Evolutionary conservation across 2,329 filamentous ascomycete genomes (phyloP).

Genomic region (Sporothrix inflata): DNA sequence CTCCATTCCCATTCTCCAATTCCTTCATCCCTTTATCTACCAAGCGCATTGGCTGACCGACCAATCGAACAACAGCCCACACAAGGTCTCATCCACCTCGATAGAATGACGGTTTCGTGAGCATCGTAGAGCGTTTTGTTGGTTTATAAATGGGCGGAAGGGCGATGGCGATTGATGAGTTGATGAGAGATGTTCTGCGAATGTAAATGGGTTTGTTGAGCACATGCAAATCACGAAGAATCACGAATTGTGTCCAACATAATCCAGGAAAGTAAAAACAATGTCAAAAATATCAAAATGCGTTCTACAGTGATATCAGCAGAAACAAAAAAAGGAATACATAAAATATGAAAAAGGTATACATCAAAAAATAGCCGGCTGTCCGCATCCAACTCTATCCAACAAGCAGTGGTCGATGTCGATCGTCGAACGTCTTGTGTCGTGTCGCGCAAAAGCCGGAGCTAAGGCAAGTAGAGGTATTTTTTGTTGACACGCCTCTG

Average conservation of each 20-base stretch:
- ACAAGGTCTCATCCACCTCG: slow-evolving; percentile 66
- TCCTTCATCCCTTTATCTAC: not conserved
- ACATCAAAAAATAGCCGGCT: slow-evolving; percentile 28
- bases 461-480: slow-evolving; percentile 10
- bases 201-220: slow-evolving; percentile 27
- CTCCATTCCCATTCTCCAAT: not conserved
- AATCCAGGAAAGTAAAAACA: not conserved
- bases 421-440: slow-evolving; percentile 13
- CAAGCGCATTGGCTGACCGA: not conserved
- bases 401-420: slow-evolving; percentile 3
- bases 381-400: slow-evolving; percentile 26
- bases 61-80: slow-evolving; percentile 53
- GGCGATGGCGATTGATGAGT: not conserved
- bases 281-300: slow-evolving; percentile 20
- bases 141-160: not conserved
- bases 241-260: not conserved
- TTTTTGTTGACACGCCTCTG: slow-evolving; percentile 20
- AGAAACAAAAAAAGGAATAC: slow-evolving; percentile 33
- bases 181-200: not conserved
- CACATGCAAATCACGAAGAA: slow-evolving; percentile 10
- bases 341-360: slow-evolving; percentile 29
- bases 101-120: slow-evolving; percentile 45
- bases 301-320: slow-evolving; percentile 36
- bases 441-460: slow-evolving; percentile 6
- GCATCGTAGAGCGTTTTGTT: not conserved